Percentiles rank a stretch among this genome's conserved stretches.
Conservation (phyloP, 2,329 filamentous ascomycete genomes). For the Alternaria brassicae region DNA sequence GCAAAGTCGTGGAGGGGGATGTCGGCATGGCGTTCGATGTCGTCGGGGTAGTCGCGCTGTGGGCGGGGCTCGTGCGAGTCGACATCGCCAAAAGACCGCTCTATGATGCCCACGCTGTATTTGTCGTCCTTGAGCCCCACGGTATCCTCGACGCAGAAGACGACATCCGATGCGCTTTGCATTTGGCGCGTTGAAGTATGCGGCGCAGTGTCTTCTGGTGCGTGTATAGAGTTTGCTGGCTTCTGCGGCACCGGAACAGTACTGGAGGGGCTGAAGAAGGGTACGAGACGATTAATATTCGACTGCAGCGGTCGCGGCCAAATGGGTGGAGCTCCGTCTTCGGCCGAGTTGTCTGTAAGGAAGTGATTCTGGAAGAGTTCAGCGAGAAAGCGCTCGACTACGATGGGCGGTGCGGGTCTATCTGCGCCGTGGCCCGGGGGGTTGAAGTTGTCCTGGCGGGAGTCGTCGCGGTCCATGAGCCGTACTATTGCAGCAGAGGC, state of each 20-base stretch:
- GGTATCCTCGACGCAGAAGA: conserved; percentile 53
- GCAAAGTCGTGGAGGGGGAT: conserved; percentile 44
- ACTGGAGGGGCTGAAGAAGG: conserved; percentile 33
- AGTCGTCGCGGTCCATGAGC: conserved; percentile 6
- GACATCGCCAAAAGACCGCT: conserved; percentile 53
- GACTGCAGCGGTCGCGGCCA: conserved; percentile 16
- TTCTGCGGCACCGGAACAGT: conserved; percentile 10
- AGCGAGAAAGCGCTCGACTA: conserved; percentile 31
- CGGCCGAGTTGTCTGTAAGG: conserved; percentile 24
- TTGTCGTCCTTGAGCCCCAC: conserved; percentile 50
- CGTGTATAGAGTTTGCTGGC: conserved; percentile 2
- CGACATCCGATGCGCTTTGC: conserved; percentile 28
- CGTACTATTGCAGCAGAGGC: conserved; percentile 1
- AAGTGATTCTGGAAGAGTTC: conserved; percentile 34
- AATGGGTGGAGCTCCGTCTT: conserved; percentile 19
- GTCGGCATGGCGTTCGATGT: conserved; percentile 47
- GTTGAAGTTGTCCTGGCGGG: conserved; percentile 3
- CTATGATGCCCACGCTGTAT: conserved; percentile 55
- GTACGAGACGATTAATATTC: conserved; percentile 27
- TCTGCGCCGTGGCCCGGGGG: neutral
- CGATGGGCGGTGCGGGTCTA: neutral
- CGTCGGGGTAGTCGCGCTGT: conserved; percentile 48
- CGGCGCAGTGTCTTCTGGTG: neutral
- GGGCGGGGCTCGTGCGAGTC: conserved; percentile 57
- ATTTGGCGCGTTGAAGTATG: conserved; percentile 4